These are phyloP conservation scores for Panicum hallii DNA, from an alignment of 202 grass and related monocot species.

Conservation along the genomic window DNA sequence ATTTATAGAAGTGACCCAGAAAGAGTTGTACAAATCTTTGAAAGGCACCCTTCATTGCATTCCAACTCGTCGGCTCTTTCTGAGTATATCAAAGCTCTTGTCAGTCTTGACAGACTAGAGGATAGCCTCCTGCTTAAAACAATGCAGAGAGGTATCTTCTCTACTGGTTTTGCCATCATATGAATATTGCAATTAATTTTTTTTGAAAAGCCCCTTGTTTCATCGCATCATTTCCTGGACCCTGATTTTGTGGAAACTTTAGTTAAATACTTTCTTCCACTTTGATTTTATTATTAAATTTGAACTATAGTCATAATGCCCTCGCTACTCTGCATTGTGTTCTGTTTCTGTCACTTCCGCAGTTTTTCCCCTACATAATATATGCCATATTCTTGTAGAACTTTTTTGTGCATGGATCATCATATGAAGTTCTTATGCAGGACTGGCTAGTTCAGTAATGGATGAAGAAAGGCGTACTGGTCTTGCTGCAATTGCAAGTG, in stretches of 20 bases:
- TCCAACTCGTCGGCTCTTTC: constrained; percentile 80
- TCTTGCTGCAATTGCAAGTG: constrained; percentile 64
- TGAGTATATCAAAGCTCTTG: constrained; percentile 88
- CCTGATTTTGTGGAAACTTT: neutral
- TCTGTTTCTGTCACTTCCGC: constrained; percentile 14
- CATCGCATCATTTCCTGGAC: neutral
- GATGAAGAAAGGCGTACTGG: constrained; percentile 65
- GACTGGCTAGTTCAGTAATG: constrained; percentile 58
- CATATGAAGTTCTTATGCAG: constrained; percentile 46
- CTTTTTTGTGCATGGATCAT: constrained; percentile 1
- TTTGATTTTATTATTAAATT: neutral
- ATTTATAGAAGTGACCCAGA: constrained; percentile 82
- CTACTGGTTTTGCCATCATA: neutral
- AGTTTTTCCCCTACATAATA: neutral
- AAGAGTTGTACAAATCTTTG: constrained; percentile 84
- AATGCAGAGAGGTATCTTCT: constrained; percentile 82
- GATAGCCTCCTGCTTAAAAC: constrained; percentile 75
- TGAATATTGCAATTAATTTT: constrained; percentile 5
- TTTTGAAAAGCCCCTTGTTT: neutral
- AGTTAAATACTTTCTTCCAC: too few species aligned
- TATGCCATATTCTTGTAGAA: neutral
- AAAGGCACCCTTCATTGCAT: constrained; percentile 81
- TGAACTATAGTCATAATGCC: neutral
- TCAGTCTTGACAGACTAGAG: constrained; percentile 77
- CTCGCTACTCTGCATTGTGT: constrained; percentile 1